Evolutionary conservation across 2,329 filamentous ascomycete species (phyloP), one percentile per base, ranked within the genome.

Genomic region (Colletotrichum tamarilloi): DNA sequence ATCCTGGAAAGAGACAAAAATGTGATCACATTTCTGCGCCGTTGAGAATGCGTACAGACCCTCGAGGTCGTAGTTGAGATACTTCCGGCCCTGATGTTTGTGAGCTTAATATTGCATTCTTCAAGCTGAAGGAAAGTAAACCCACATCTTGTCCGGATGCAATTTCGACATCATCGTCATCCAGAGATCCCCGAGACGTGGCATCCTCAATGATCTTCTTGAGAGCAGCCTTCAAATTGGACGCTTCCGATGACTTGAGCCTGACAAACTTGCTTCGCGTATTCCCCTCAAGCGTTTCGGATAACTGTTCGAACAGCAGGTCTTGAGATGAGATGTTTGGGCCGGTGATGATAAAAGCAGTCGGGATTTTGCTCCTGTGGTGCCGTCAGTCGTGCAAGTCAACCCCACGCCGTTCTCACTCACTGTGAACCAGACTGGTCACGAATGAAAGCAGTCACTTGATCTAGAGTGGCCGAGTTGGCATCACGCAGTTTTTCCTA

Each of bases 51-150:
- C 87, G 74, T 91, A 84, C 35, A 97, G 82, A 28, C 93, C 90
- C 77, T 94, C 92, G 19, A 97, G 87, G 78, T 97, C 94, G 79
- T 96, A 97, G 77, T 94, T 92, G 2, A 96, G 87, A 72, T 93
- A 89, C 80, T 90, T 91, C 42, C 89, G 88, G 1, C 89, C 90
- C 87, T 92, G 77, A 75, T 5, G 62, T 75, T 22, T 7, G 60
- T 81, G 7, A 80, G 76, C 42, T 57, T 46, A 22, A 14, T 38
- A 9, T 3, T 22, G 12, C 28, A 9, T 38, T 7, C 9, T 30
- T 12, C 26, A 26, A 32, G 46, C 67, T 19, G 12, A 28, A 38
- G 22, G 24, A 2, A 24, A n/a, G 7, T 3, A 59, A 28, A 80
- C 85, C 81, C 79, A 90, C 89, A 79, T 88, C 85, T 78, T 84